Evolutionary conservation across 1,139 yeast species (phyloP).

Genomic region (Yamadazyma aaseri): DNA sequence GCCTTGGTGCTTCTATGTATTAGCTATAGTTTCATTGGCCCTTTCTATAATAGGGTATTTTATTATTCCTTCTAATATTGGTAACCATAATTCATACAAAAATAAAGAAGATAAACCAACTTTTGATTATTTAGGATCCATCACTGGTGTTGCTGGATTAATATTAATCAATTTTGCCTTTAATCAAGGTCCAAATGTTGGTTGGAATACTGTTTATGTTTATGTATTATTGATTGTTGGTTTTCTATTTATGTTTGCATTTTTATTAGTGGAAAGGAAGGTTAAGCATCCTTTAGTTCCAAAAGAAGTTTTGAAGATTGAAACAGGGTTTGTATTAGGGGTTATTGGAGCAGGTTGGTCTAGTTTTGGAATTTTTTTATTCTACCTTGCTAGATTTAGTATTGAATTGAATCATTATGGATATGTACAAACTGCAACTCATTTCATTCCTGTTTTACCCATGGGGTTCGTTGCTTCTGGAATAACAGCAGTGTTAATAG

Average conservation of each 20-base stretch:
- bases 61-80: constrained; percentile 43
- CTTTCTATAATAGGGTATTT: constrained; percentile 31
- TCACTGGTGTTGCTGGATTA: constrained; percentile 37
- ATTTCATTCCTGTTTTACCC: constrained; percentile 37
- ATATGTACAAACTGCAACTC: constrained; percentile 39
- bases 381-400: constrained; percentile 40
- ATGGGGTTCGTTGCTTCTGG: constrained; percentile 50
- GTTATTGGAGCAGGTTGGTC: constrained; percentile 61
- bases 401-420: constrained; percentile 26
- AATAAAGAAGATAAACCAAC: constrained; percentile 11
- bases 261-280: constrained; percentile 33
- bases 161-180: constrained; percentile 57
- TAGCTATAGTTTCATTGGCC: constrained; percentile 35
- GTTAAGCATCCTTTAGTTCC: constrained; percentile 50
- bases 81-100: constrained; percentile 14
- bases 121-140: constrained; percentile 47
- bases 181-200: constrained; percentile 63
- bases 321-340: constrained; percentile 45
- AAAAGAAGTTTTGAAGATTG: constrained; percentile 35
- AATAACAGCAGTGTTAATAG: constrained; percentile 37
- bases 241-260: constrained; percentile 30
- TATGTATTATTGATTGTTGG: constrained; percentile 53
- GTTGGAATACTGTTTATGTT: constrained; percentile 52
- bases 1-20: constrained; percentile 58
- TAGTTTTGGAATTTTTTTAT: constrained; percentile 59